Evolutionary conservation across 1,284 basidiomycete species (phyloP).

Genomic region (Lentinus polychrous): DNA sequence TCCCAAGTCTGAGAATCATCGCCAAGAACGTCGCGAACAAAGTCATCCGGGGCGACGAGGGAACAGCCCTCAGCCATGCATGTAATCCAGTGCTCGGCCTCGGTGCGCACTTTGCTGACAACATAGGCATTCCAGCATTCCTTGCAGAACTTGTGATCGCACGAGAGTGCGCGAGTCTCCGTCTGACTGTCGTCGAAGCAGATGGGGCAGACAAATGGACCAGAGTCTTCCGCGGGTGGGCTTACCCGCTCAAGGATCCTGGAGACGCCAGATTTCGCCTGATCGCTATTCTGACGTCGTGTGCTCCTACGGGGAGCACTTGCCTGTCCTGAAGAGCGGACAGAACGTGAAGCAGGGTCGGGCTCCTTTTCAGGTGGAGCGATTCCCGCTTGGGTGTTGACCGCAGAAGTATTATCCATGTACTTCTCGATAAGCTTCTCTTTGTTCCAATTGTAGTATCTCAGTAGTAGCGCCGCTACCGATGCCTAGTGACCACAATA

Average conservation of each 20-base stretch:
- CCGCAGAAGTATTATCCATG: slow-evolving; percentile 78
- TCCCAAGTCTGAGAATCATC: slow-evolving; percentile 41
- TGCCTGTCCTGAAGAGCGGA: slow-evolving; percentile 14
- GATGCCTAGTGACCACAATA: slow-evolving; percentile 18
- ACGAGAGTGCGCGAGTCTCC: slow-evolving; percentile 60
- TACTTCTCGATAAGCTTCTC: slow-evolving; percentile 94
- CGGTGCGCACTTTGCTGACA: slow-evolving; percentile 81
- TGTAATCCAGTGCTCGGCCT: slow-evolving; percentile 83
- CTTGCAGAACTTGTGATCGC: slow-evolving; percentile 79
- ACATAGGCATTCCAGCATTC: slow-evolving; percentile 87
- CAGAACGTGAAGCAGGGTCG: slow-evolving; percentile 15
- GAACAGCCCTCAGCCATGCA: slow-evolving; percentile 94
- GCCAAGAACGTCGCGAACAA: slow-evolving; percentile 42
- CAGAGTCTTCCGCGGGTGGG: slow-evolving; percentile 23
- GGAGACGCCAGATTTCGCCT: slow-evolving; percentile 26
- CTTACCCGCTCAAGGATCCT: slow-evolving; percentile 21
- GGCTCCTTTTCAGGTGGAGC: slow-evolving; percentile 26
- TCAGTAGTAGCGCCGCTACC: slow-evolving; percentile 74
- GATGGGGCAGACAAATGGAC: slow-evolving; percentile 78
- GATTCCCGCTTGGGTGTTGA: slow-evolving; percentile 69
- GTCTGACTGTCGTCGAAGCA: slow-evolving; percentile 80
- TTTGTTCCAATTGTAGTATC: slow-evolving; percentile 91
- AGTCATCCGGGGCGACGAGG: slow-evolving; percentile 64
- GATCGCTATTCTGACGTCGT: slow-evolving; percentile 34
- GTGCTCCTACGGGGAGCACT: slow-evolving; percentile 29